These are phyloP conservation scores for Begonia loranthoides DNA, from an alignment of 306 rosid genomes.

Conservation along the genomic window DNA sequence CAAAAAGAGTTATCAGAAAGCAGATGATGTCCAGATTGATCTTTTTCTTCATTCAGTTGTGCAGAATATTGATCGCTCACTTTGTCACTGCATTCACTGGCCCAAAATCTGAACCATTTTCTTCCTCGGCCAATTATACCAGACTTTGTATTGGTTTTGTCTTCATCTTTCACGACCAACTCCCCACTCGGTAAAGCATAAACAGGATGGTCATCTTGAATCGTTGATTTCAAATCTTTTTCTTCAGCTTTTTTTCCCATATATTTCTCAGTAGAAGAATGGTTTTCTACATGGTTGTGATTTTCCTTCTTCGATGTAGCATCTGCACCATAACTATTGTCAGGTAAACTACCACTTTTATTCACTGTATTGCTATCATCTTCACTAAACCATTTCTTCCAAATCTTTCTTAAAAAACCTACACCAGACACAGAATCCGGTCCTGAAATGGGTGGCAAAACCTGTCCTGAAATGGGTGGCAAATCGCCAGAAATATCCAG, in stretches of 20 bases:
- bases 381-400: constrained; percentile 21
- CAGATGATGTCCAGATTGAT: constrained; percentile 20
- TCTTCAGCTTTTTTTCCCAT: constrained; percentile 16
- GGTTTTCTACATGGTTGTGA: constrained; percentile 1
- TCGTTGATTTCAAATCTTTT: constrained; percentile 13
- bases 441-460: not conserved
- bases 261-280: constrained; percentile 1
- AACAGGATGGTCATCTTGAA: constrained; percentile 25
- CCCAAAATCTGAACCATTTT: constrained; percentile 35
- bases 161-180: constrained; percentile 10
- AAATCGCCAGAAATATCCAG: constrained; percentile 15
- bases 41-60: constrained; percentile 11
- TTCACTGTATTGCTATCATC: constrained; percentile 16
- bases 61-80: constrained; percentile 18
- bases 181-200: not conserved
- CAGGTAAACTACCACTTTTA: constrained; percentile 15
- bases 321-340: constrained; percentile 15
- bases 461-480: constrained; percentile 3
- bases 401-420: constrained; percentile 22
- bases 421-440: constrained; percentile 15
- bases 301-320: constrained; percentile 19
- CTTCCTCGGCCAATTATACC: constrained; percentile 26
- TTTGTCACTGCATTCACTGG: constrained; percentile 14
- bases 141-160: constrained; percentile 11
- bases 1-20: constrained; percentile 48